These are phyloP conservation scores for Canna indica DNA, from an alignment of 176 grass and related monocot genomes.

Conservation along the genomic window DNA sequence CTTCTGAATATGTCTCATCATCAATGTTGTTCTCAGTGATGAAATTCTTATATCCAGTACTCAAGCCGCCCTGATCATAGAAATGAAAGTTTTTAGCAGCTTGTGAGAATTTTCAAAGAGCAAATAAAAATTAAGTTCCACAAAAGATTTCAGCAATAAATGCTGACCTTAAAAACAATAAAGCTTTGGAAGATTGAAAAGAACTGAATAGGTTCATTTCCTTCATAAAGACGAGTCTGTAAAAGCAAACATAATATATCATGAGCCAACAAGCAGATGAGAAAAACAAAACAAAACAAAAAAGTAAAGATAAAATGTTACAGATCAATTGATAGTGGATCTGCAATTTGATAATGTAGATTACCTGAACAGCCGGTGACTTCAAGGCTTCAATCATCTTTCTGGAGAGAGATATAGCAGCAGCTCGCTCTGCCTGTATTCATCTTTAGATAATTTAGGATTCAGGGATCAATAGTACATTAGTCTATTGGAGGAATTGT, in stretches of 20 bases:
- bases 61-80: slow-evolving; percentile 63
- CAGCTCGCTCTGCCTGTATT: slow-evolving; percentile 58
- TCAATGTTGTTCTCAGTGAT: slow-evolving; percentile 43
- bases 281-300: neutral
- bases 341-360: neutral
- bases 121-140: slow-evolving; percentile 7
- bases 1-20: slow-evolving; percentile 75
- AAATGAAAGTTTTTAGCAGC: neutral
- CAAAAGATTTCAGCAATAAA: neutral
- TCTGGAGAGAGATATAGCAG: slow-evolving; percentile 46
- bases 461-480: neutral
- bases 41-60: slow-evolving; percentile 77
- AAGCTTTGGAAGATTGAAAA: slow-evolving; percentile 92
- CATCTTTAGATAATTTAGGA: slow-evolving; percentile 21
- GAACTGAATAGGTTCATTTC: slow-evolving; percentile 83
- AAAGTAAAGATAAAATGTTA: neutral
- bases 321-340: neutral
- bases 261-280: neutral
- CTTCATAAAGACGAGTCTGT: slow-evolving; percentile 81
- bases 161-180: slow-evolving; percentile 62
- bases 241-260: neutral
- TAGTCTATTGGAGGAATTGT: no score
- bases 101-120: neutral
- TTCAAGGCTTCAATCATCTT: slow-evolving; percentile 85
- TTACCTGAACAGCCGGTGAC: slow-evolving; percentile 76